Base-by-base conservation (phyloP, 2,329 filamentous ascomycete species). In the Ophiocordyceps sinensis region DNA sequence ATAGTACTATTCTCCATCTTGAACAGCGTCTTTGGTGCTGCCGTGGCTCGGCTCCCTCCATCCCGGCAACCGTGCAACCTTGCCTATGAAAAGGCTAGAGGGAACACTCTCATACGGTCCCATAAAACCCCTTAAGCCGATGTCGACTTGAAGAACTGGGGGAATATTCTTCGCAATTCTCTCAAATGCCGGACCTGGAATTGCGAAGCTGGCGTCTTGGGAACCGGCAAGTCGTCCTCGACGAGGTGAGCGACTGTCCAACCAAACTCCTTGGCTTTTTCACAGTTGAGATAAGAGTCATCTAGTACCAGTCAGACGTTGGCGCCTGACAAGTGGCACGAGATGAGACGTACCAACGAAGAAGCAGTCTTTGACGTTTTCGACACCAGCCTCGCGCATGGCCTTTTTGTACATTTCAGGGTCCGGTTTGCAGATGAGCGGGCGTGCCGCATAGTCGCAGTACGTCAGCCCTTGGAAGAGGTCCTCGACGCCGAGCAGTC, bases 401-500 rank as follows among this genome's bases (percentile, higher is more conserved):
- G 85, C 91, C 63, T 91, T 94, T 31, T 73, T 73, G 57, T 79
- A 98, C 82, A 94, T 91, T 40, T 79, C 77, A 40, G 70, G 69
- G 43, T 83, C 73, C 3, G 91, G 91, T 60, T 98, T 98, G 67
- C 91, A 95, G 37, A 93, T 63, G 46, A 98, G 70, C 6, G 76
- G 81, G 35, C 75, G 66, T 14, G 73, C 64, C 11, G 67, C 71
- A 61, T 98, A 98, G 61, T 98, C 85, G 57, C 93, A 98, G 60
- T 78, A 98, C 0, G 91, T 98, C 45, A 96, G 77, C 8, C 91
- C 91, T 47, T 96, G 89, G 55, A 98, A 98, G 23, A 89, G 65
- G 56, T 94, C 85, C 2, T 93, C 87, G 21, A 98, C 68, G 2
- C 75, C 79, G 2, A 98, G 68, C 17, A 98, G 66, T 45, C 72